phyloP scores from a whole-genome alignment of 78 protist genomes.

The Cyanophora paradoxa region DNA sequence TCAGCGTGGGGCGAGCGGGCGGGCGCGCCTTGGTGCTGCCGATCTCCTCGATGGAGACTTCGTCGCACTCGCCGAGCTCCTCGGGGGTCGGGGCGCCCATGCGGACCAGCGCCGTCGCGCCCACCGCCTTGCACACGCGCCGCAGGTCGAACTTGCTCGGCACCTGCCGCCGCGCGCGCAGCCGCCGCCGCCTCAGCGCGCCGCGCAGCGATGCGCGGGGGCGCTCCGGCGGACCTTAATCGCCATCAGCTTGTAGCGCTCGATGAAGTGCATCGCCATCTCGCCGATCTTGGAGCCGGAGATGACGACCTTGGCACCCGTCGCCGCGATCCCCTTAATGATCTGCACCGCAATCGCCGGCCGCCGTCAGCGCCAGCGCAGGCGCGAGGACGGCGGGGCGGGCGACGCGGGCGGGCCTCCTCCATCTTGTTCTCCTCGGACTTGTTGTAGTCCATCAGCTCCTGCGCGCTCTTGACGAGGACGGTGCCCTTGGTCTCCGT shows the following conservation, averaged over 20 bases:
- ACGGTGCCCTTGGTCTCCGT: slow-evolving; percentile 97
- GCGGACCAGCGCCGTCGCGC: slow-evolving; percentile 83
- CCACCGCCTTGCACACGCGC: slow-evolving; percentile 83
- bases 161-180: no score
- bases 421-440: slow-evolving; percentile 84
- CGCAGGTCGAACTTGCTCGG: slow-evolving; percentile 93
- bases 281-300: slow-evolving; percentile 84
- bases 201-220: no score
- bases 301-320: slow-evolving; percentile 90
- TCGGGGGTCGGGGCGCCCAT: slow-evolving; percentile 87
- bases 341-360: slow-evolving; percentile 9
- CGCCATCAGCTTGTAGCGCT: slow-evolving; percentile 77
- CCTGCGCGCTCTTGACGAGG: slow-evolving; percentile 80
- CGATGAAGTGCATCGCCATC: slow-evolving; percentile 91
- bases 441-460: slow-evolving; percentile 64
- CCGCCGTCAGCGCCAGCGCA: neutral
- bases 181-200: no score
- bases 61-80: slow-evolving; percentile 80
- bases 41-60: slow-evolving; percentile 53
- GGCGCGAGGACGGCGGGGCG: neutral
- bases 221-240: no score
- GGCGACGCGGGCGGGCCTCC: slow-evolving; percentile 5
- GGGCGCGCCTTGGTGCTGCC: slow-evolving; percentile 38
- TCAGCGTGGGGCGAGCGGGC: neutral
- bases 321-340: slow-evolving; percentile 71